These are phyloP conservation scores for Priceomyces carsonii DNA, from an alignment of 805 yeast genomes.

Conservation along the genomic window DNA sequence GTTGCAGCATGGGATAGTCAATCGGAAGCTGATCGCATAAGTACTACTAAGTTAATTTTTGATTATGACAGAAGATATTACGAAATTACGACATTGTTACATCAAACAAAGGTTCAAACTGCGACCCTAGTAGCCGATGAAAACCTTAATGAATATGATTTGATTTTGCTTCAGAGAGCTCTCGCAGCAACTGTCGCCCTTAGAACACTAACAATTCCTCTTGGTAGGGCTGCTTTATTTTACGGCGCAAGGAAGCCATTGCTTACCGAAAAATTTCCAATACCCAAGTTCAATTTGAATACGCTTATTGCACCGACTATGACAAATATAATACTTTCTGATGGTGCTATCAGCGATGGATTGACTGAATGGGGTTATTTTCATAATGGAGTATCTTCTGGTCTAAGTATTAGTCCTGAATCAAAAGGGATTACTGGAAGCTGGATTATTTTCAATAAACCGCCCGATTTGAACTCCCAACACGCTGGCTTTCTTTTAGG, in stretches of 20 bases:
- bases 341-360: conserved; percentile 49
- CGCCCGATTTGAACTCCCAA: conserved; percentile 66
- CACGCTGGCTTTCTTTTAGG: conserved; percentile 97
- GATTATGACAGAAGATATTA: conserved; percentile 75
- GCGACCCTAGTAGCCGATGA: conserved; percentile 41
- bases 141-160: conserved; percentile 54
- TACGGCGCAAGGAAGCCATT: conserved; percentile 71
- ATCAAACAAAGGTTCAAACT: conserved; percentile 65
- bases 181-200: conserved; percentile 63
- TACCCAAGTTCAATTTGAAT: conserved; percentile 72
- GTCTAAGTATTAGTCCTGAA: conserved; percentile 68
- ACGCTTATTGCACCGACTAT: conserved; percentile 64
- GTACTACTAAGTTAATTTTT: conserved; percentile 71
- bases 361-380: conserved; percentile 80
- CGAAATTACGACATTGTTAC: conserved; percentile 72
- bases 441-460: conserved; percentile 89
- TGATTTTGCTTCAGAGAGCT: conserved; percentile 53
- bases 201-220: conserved; percentile 72
- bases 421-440: conserved; percentile 77
- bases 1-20: conserved; percentile 69
- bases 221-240: conserved; percentile 77
- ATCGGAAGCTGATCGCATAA: conserved; percentile 65
- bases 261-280: conserved; percentile 80
- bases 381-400: conserved; percentile 90
- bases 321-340: conserved; percentile 62